Evolutionary conservation across 768 basidiomycete species (phyloP).

Genomic region (Pulveroboletus frians): DNA sequence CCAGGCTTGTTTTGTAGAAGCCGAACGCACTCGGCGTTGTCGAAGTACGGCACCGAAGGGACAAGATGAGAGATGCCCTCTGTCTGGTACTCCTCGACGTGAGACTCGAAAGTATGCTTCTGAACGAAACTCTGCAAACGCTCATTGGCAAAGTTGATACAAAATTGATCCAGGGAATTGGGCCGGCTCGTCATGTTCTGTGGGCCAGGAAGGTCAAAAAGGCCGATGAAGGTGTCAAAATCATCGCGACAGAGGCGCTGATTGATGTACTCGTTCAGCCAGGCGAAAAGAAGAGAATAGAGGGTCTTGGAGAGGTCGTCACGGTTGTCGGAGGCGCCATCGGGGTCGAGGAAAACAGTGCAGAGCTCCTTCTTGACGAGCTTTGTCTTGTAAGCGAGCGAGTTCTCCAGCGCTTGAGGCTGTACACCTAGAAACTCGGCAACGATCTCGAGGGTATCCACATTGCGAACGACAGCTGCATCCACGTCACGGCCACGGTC

Average conservation of each 20-base stretch:
- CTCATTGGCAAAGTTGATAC: conserved; percentile 95
- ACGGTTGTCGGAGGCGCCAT: conserved; percentile 87
- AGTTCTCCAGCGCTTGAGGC: conserved; percentile 63
- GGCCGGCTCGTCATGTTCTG: conserved; percentile 84
- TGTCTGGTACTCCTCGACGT: conserved; percentile 75
- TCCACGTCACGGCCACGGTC: conserved; percentile 85
- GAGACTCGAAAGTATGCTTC: conserved; percentile 71
- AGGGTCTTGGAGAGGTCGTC: conserved; percentile 93
- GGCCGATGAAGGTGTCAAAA: conserved; percentile 85
- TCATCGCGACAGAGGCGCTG: conserved; percentile 92
- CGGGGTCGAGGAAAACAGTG: conserved; percentile 92
- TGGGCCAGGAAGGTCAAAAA: conserved; percentile 90
- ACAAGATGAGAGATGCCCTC: conserved; percentile 74
- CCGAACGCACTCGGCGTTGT: conserved; percentile 86
- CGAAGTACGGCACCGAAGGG: conserved; percentile 74
- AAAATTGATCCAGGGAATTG: conserved; percentile 95
- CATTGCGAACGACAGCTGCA: conserved; percentile 86
- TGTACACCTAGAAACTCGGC: conserved; percentile 89
- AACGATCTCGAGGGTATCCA: conserved; percentile 74
- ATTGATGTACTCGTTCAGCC: conserved; percentile 96
- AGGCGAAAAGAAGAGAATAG: conserved; percentile 91
- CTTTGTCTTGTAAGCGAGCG: conserved; percentile 88
- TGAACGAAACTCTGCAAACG: conserved; percentile 81
- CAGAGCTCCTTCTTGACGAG: conserved; percentile 95
- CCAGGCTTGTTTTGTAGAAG: conserved; percentile 83